A percentile compares a stretch with the other conserved stretches of the same genome.
These are phyloP conservation scores for Lizonia empirigonia DNA, from an alignment of 2,329 filamentous ascomycete genomes.

Conservation along the genomic window DNA sequence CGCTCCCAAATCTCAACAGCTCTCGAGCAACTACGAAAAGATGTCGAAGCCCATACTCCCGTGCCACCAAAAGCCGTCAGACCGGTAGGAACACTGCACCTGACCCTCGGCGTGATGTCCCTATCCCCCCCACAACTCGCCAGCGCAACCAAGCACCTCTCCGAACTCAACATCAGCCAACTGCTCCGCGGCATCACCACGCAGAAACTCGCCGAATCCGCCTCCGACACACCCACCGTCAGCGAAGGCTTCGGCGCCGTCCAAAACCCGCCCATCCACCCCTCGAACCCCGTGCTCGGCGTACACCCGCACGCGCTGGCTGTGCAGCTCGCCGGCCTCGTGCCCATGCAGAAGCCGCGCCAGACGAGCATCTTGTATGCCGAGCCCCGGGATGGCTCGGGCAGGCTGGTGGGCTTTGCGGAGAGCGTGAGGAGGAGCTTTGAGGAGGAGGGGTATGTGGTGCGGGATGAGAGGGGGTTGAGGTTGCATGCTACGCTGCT, in stretches of 20 bases:
- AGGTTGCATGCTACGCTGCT: constrained; percentile 83
- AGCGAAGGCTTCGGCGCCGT: constrained; percentile 37
- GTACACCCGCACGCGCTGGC: constrained; percentile 33
- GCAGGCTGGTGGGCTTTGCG: constrained; percentile 63
- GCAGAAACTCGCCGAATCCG: constrained; percentile 18
- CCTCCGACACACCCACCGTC: constrained; percentile 26
- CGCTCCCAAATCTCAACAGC: constrained; percentile 68
- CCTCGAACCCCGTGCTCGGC: constrained; percentile 21
- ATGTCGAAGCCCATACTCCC: constrained; percentile 55
- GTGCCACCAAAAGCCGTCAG: constrained; percentile 72
- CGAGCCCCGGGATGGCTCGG: constrained; percentile 59
- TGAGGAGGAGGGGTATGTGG: constrained; percentile 60
- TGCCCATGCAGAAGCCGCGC: constrained; percentile 64
- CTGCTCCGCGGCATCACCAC: constrained; percentile 29
- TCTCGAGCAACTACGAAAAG: constrained; percentile 62
- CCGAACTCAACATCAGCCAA: constrained; percentile 51
- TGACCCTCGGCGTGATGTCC: constrained; percentile 87
- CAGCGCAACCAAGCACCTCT: constrained; percentile 50
- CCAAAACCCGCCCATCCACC: neutral
- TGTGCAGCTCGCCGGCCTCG: constrained; percentile 57
- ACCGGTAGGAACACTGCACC: constrained; percentile 79
- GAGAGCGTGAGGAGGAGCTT: constrained; percentile 62
- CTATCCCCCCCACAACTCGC: constrained; percentile 60
- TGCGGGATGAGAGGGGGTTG: constrained; percentile 65
- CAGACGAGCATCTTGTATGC: constrained; percentile 63